Base-by-base conservation (phyloP, 352 stramenopile species). In the Phytophthora ramorum region DNA sequence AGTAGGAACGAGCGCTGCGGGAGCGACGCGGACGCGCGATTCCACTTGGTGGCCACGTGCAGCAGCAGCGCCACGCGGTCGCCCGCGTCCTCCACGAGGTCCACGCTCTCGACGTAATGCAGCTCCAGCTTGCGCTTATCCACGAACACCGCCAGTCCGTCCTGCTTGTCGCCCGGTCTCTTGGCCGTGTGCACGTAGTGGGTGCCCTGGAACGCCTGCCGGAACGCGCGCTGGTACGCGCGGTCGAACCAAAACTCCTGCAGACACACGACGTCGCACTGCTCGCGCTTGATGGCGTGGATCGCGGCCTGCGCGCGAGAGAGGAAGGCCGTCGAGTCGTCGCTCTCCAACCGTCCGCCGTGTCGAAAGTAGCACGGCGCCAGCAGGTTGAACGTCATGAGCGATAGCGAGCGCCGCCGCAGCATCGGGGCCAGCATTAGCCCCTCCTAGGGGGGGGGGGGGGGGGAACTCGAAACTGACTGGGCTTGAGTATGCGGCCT, bases 311-410 rank as follows among this genome's bases (percentile, higher is more conserved):
- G 72, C 19, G 87, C 80, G 45, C 87, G 85, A 19, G 84, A 49
- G 20, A 94, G 83, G 74, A 85, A 96, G 10, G 85, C 75, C 34
- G 53, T 52, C 43, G 68, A 62, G 59, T 94, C 74, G 22, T 79
- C 76, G 59, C 81, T 91, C 66, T 96, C 87, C 9, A 96, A 46
- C 1, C 77, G 73, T 2, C 87, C 87, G 43, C 85, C 87, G 68
- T 94, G 85, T 10, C 85, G 85, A 62, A 96, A 96, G 78, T 96
- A 96, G 76, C 87, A 96, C 52, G 87, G 87, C 34, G 87, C 87
- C 51, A 96, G 78, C 52, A 96, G 69, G 74, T 96, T 96, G 70
- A 96, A 96, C 55, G 85, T 93, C 84, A 96, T 89, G 61, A 96
- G 78, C 69, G 85, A 92, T 52, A 93, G 71, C 69, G 63, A 70